A percentile compares a stretch with the other conserved stretches of the same genome.
These are phyloP conservation scores for Durusdinium trenchii DNA, from an alignment of 73 alveolate species.

Conservation along the genomic window DNA sequence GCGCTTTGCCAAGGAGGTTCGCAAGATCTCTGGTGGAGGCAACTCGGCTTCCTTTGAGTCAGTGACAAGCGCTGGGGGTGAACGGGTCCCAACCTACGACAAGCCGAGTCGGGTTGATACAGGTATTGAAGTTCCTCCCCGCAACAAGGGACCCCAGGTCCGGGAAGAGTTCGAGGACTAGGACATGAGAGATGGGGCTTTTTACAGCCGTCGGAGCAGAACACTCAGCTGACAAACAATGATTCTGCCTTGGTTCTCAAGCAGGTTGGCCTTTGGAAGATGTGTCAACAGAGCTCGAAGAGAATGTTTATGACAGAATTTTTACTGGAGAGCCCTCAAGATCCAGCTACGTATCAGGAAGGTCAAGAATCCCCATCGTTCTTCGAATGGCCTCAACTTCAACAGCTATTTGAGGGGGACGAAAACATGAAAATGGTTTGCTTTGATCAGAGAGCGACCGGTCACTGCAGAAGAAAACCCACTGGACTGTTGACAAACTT, in stretches of 20 bases:
- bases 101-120: too few species aligned
- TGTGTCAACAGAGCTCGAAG: neutral
- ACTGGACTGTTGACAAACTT: neutral
- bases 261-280: neutral
- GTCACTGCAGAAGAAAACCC: neutral
- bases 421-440: neutral
- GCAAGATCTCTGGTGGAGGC: too few species aligned
- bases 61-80: too few species aligned
- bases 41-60: too few species aligned
- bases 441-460: neutral
- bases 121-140: too few species aligned
- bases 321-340: too few species aligned
- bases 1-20: too few species aligned
- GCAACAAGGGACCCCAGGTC: neutral
- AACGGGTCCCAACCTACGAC: too few species aligned
- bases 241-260: too few species aligned
- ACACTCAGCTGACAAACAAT: neutral
- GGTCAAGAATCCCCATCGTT: neutral
- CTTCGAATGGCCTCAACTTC: neutral
- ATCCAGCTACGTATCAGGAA: neutral
- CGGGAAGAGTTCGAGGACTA: neutral
- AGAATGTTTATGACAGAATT: neutral
- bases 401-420: neutral
- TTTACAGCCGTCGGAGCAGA: neutral
- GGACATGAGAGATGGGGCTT: neutral